phyloP scores from a whole-genome alignment of 2,329 filamentous ascomycete genomes.

The Corinectria fuckeliana region DNA sequence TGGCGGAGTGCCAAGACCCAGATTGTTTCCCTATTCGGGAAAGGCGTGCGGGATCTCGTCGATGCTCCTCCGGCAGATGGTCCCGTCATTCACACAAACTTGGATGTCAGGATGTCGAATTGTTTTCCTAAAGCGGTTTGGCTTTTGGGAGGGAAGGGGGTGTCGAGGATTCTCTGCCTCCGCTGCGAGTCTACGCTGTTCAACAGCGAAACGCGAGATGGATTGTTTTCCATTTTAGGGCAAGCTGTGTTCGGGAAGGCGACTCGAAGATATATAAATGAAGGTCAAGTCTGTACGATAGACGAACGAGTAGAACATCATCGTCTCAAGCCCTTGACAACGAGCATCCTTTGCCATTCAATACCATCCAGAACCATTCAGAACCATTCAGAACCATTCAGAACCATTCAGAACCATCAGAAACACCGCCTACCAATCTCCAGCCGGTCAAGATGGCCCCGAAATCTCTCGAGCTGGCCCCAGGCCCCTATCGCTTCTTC shows the following conservation, averaged over 20 bases:
- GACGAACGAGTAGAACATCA: neutral
- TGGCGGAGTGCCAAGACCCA: conserved; percentile 8
- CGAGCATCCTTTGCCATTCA: too few species aligned
- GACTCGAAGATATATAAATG: conserved; percentile 1
- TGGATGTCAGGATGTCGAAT: too few species aligned
- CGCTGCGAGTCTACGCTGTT: neutral
- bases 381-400: neutral
- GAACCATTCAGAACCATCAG: neutral
- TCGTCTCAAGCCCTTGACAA: too few species aligned
- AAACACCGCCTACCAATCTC: neutral
- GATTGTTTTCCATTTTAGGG: conserved; percentile 28
- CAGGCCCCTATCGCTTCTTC: conserved; percentile 31
- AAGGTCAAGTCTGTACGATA: neutral
- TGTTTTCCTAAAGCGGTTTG: conserved; percentile 15
- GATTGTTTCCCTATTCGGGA: conserved; percentile 38
- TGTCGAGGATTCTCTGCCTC: neutral
- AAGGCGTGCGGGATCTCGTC: neutral
- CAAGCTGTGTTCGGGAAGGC: neutral
- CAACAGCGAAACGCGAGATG: neutral
- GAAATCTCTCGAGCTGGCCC: conserved; percentile 30
- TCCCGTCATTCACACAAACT: conserved; percentile 9
- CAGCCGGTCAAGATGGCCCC: conserved; percentile 25
- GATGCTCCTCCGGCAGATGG: neutral
- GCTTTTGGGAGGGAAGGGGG: neutral
- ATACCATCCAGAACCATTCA: too few species aligned